Evolutionary conservation across 345 rosid species (phyloP).

Genomic region (Isatis tinctoria): DNA sequence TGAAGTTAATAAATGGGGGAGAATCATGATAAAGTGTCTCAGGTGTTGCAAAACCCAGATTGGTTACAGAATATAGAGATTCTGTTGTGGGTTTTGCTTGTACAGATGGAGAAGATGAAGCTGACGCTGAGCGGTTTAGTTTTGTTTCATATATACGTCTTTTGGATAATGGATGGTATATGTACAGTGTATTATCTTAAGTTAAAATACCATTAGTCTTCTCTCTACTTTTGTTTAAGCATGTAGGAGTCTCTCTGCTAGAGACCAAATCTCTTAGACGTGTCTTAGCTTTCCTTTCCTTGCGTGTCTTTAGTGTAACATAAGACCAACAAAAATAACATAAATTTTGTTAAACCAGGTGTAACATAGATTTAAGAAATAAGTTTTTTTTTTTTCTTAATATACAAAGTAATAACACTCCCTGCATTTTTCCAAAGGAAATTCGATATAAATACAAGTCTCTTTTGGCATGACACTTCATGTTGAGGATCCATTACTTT

Average conservation of each 20-base stretch:
- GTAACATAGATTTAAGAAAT: neutral
- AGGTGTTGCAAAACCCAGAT: constrained; percentile 10
- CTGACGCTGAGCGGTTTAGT: constrained; percentile 1
- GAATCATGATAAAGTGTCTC: neutral
- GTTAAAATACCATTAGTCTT: constrained; percentile 8
- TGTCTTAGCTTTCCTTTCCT: neutral
- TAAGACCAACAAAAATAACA: neutral
- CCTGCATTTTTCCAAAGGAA: no score
- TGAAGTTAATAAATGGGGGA: constrained; percentile 16
- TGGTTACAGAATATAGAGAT: neutral
- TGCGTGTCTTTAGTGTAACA: neutral
- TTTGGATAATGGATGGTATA: neutral
- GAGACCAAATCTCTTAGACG: neutral
- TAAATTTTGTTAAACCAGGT: neutral
- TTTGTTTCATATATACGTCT: neutral
- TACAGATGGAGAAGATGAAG: constrained; percentile 29
- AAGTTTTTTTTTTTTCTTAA: neutral
- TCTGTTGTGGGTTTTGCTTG: constrained; percentile 12
- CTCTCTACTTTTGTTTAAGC: neutral
- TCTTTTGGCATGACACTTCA: neutral
- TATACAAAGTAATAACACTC: no score
- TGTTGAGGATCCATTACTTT: no score
- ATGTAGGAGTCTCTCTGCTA: neutral
- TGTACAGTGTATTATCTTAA: constrained; percentile 17
- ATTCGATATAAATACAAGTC: no score